phyloP scores from a whole-genome alignment of 306 rosid species.

The Cicer arietinum region DNA sequence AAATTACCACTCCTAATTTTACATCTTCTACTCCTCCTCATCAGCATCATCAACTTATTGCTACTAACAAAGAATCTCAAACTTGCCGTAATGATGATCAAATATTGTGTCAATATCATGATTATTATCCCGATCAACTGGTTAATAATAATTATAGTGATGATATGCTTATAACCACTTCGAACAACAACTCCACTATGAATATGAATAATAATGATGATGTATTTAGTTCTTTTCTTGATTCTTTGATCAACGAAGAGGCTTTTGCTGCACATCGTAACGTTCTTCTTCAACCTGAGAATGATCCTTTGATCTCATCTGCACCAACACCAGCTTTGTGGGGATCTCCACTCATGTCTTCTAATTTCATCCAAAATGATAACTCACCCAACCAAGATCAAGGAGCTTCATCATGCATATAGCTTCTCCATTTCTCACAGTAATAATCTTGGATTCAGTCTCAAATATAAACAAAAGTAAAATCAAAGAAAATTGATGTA shows the following conservation, averaged over 20 bases:
- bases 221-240: slow-evolving; percentile 72
- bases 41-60: neutral
- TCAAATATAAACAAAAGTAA: too few relatives aligned
- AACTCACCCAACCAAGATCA: neutral
- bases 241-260: slow-evolving; percentile 78
- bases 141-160: neutral
- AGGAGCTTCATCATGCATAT: neutral
- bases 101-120: slow-evolving; percentile 2
- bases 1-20: neutral
- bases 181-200: neutral
- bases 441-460: neutral
- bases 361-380: neutral
- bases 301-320: slow-evolving; percentile 43
- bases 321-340: neutral
- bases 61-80: neutral
- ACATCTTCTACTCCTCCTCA: neutral
- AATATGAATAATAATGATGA: slow-evolving; percentile 48
- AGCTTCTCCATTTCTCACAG: neutral
- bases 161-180: neutral
- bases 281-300: slow-evolving; percentile 36
- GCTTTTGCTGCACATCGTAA: slow-evolving; percentile 53
- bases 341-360: slow-evolving; percentile 5
- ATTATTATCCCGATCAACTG: neutral
- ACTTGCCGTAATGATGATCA: neutral
- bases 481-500: too few relatives aligned